Evolutionary conservation across 768 basidiomycete genomes (phyloP).

Genomic region (Tricholoma bakamatsutake): DNA sequence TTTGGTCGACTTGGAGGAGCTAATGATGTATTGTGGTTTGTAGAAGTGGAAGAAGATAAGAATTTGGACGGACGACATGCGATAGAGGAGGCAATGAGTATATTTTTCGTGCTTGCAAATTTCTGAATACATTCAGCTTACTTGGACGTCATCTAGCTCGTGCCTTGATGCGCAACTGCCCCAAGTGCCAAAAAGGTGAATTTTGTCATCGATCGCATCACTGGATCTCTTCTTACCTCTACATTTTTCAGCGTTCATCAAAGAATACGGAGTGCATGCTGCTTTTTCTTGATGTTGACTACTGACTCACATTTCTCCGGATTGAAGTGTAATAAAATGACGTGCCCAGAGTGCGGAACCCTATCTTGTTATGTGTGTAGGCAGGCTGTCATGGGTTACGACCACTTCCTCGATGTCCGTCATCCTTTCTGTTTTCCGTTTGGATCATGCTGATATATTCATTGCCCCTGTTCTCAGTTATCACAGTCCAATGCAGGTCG

Average conservation of each 20-base stretch:
- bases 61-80: constrained; percentile 68
- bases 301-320: constrained; percentile 4
- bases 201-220: constrained; percentile 2
- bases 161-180: constrained; percentile 85
- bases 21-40: not conserved
- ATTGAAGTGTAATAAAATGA: constrained; percentile 87
- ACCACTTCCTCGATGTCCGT: constrained; percentile 60
- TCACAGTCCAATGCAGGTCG: constrained; percentile 7
- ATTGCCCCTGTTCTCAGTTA: not conserved
- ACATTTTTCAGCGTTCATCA: constrained; percentile 60
- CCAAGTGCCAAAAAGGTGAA: constrained; percentile 75
- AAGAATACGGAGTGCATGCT: constrained; percentile 63
- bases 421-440: constrained; percentile 3
- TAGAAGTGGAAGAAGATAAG: constrained; percentile 74
- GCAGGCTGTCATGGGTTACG: constrained; percentile 63
- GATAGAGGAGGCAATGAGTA: constrained; percentile 94
- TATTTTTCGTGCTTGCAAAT: constrained; percentile 12
- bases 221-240: constrained; percentile 2
- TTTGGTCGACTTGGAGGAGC: not conserved
- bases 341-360: constrained; percentile 64
- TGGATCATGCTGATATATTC: constrained; percentile 9
- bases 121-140: constrained; percentile 1
- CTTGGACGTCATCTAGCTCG: constrained; percentile 37
- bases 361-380: constrained; percentile 85
- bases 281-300: not conserved